Evolutionary conservation across 495 filamentous ascomycete genomes (phyloP), one percentile per base, ranked within the genome.

Genomic region (Acidomyces sp.): DNA sequence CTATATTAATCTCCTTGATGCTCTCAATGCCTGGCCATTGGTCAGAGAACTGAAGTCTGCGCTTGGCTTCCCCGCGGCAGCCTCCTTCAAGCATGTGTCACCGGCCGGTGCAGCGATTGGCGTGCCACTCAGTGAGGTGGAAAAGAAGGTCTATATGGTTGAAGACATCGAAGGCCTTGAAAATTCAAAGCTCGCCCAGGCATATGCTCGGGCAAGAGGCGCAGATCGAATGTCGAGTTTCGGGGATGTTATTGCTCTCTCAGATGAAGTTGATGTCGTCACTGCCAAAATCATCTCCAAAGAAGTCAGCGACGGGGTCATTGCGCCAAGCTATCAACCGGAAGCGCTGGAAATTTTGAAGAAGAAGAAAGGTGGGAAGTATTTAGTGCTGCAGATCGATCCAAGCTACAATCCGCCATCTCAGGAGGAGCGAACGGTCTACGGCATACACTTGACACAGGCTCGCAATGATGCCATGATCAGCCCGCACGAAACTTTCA

Each of bases 31-130:
- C 41, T 97, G 90, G 90, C 80, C 81, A 4, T 64, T 97, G 21
- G 90, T 97, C 39, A 95, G 93, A 72, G 90, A 97, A 68, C 70
- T 97, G 46, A 90, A 88, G 70, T 68, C 77, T 44, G 82, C 87
- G 23, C 74, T 94, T 3, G 73, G 78, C 49, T 74, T 77, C 56
- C 83, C 92, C n/a, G 90, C 90, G 19, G 92, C 90, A 15, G 88
- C 90, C 35, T 92, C 83, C 60, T 97, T 97, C 78, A 97, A 97
- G 72, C 92, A 96, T 58, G 90, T 96, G 27, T 96, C 92, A 3
- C 90, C 90, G 6, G 90, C 90, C 27, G 90, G 90, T 49, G 90
- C 90, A 34, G 90, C 90, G 39, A 85, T 97, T 55, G 90, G 87
- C 46, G 71, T 86, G 17, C 82, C 82, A 25, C 70, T 97, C 51